Conservation (phyloP, 139 green algal genomes). For the Micromonas commoda region DNA sequence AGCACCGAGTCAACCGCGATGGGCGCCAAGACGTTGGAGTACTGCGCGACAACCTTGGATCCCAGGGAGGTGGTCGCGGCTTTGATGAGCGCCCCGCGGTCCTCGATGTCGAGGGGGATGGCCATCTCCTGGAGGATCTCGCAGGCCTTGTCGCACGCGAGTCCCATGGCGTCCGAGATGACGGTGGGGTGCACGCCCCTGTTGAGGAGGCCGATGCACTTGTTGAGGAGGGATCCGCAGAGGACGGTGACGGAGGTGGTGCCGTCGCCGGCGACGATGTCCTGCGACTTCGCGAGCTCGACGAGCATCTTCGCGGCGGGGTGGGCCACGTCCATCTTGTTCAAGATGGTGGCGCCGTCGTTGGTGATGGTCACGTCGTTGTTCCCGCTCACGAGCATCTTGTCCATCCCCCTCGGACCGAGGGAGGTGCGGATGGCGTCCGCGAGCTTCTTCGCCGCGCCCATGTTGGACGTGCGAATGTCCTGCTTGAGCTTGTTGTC, state of each 20-base stretch:
- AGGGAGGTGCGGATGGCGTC: slow-evolving; percentile 91
- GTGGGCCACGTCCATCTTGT: slow-evolving; percentile 95
- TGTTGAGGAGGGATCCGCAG: slow-evolving; percentile 81
- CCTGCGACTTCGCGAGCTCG: slow-evolving; percentile 94
- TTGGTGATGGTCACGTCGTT: slow-evolving; percentile 99
- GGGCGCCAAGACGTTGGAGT: slow-evolving; percentile 84
- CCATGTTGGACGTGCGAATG: slow-evolving; percentile 88
- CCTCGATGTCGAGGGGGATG: slow-evolving; percentile 81
- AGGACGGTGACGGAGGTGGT: slow-evolving; percentile 92
- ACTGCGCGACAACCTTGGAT: slow-evolving; percentile 82
- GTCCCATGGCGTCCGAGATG: slow-evolving; percentile 87
- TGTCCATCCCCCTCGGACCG: slow-evolving; percentile 96
- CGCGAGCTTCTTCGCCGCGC: slow-evolving; percentile 94
- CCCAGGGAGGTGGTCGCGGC: slow-evolving; percentile 81
- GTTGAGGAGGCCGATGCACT: slow-evolving; percentile 75
- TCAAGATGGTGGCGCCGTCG: slow-evolving; percentile 96
- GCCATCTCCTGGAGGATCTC: slow-evolving; percentile 52
- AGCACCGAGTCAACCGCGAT: slow-evolving; percentile 95
- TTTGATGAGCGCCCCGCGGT: slow-evolving; percentile 77
- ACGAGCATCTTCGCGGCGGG: slow-evolving; percentile 99
- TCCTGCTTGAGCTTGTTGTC: slow-evolving; percentile 76
- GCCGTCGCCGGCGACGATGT: slow-evolving; percentile 94
- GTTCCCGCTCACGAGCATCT: slow-evolving; percentile 87
- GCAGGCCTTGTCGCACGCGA: slow-evolving; percentile 65
- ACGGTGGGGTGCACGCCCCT: slow-evolving; percentile 88